Percentiles rank a stretch among this genome's conserved stretches.
Evolutionary conservation across 495 filamentous ascomycete genomes (phyloP).

Genomic region (Haplographium delicatum): DNA sequence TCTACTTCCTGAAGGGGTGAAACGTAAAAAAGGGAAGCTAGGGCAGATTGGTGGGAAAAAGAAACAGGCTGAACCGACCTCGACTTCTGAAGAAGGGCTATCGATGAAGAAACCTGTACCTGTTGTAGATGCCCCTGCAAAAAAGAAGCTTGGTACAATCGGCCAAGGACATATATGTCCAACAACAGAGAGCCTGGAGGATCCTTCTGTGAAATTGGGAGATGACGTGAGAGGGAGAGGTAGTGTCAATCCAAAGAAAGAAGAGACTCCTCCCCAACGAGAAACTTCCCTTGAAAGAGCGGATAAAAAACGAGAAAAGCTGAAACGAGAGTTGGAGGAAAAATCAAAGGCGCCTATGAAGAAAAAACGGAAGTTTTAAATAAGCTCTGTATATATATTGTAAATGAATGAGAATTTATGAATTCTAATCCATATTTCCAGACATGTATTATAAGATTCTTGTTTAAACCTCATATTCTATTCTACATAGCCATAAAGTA

Average conservation of each 20-base stretch:
- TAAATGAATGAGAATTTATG: too few relatives aligned
- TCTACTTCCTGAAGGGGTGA: not conserved
- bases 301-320: conserved; percentile 55
- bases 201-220: not conserved
- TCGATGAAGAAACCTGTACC: not conserved
- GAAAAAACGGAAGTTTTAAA: conserved; percentile 62
- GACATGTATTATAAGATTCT: too few relatives aligned
- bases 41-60: conserved; percentile 20
- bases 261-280: conserved; percentile 15
- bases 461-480: too few relatives aligned
- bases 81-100: not conserved
- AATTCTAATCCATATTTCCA: too few relatives aligned
- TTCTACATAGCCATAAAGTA: not conserved
- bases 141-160: conserved; percentile 10
- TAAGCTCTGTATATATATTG: too few relatives aligned
- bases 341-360: conserved; percentile 62
- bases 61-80: conserved; percentile 4
- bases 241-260: not conserved
- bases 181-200: not conserved
- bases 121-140: not conserved
- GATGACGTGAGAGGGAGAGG: not conserved
- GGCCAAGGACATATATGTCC: not conserved
- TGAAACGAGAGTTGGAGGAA: conserved; percentile 60
- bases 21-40: conserved; percentile 12
- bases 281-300: conserved; percentile 52